Evolutionary conservation across 2,329 filamentous ascomycete species (phyloP), one percentile per base, ranked within the genome.

Genomic region (Passalora sequoiae): DNA sequence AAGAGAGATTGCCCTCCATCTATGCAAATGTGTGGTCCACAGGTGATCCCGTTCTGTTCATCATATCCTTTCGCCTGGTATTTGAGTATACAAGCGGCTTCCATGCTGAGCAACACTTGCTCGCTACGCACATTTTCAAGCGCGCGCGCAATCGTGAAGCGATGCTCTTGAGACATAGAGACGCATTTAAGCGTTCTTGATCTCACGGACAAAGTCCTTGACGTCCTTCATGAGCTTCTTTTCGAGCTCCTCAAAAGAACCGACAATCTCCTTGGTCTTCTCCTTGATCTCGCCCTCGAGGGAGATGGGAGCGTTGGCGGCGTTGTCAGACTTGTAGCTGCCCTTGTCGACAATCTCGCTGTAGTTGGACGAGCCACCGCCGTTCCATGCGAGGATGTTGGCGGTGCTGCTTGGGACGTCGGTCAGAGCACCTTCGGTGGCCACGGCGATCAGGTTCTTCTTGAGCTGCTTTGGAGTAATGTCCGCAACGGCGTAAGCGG

Each of bases 351-450:
- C 40, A 43, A 59, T 69, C 60, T 55, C 63, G 61, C 55, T 78
- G 80, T 86, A 96, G 84, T 98, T 95, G 73, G 78, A 82, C 65
- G 80, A 85, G 63, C 92, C 92, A 72, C 89, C 94, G 66, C 94
- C 92, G 80, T 98, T 98, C 91, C 89, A 98, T 69, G 91, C 91
- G 51, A 98, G 88, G 64, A 95, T 76, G 80, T 98, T 98, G 67
- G 82, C 81, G 58, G 94, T 98, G 67, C 86, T 82, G 39, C 73
- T 75, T 54, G 91, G 91, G 40, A 98, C 83, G 60, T 94, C 89
- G 57, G 75, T 76, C 43, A 98, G 82, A 56, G 80, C 79, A 64
- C 76, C 84, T 61, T 80, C 69, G 51, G 92, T 97, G 58, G 84
- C 87, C 58, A 97, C 81, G 57, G 77, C 75, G 65, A 98, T 82